These are phyloP conservation scores for Alternaria incomplexa DNA, from an alignment of 2,329 filamentous ascomycete species.

Conservation along the genomic window DNA sequence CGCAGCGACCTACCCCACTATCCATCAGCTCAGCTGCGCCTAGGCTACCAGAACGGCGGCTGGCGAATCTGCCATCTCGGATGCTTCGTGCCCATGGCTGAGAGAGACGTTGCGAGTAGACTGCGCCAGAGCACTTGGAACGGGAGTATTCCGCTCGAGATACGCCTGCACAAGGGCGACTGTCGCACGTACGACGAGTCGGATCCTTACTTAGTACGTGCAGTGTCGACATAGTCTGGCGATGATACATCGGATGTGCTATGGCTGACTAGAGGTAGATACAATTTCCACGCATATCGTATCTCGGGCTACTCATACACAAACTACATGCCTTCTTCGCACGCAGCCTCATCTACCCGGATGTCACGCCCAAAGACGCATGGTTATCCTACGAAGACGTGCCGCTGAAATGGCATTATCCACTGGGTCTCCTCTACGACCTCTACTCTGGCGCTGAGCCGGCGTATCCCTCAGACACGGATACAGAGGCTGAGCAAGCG, in stretches of 20 bases:
- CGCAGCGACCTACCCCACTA: slow-evolving; percentile 9
- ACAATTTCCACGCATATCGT: slow-evolving; percentile 69
- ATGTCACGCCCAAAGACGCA: slow-evolving; percentile 58
- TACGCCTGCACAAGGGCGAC: slow-evolving; percentile 64
- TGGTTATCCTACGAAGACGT: slow-evolving; percentile 73
- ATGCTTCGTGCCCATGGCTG: slow-evolving; percentile 17
- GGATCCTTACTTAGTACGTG: slow-evolving; percentile 64
- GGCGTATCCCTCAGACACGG: slow-evolving; percentile 34
- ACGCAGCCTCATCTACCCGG: slow-evolving; percentile 63
- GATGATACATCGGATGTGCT: background rate
- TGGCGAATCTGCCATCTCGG: slow-evolving; percentile 10
- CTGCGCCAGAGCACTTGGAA: slow-evolving; percentile 63
- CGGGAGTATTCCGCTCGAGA: slow-evolving; percentile 65
- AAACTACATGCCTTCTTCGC: slow-evolving; percentile 69
- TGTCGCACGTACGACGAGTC: slow-evolving; percentile 66
- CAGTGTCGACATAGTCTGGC: background rate
- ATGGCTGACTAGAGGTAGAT: slow-evolving; percentile 51
- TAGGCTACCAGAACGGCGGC: slow-evolving; percentile 18
- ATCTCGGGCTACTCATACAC: slow-evolving; percentile 70
- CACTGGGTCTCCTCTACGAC: slow-evolving; percentile 72
- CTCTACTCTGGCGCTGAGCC: slow-evolving; percentile 67
- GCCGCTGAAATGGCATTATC: slow-evolving; percentile 74
- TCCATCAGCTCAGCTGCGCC: slow-evolving; percentile 12
- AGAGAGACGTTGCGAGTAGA: slow-evolving; percentile 43
- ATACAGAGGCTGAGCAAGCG: slow-evolving; percentile 7